Evolutionary conservation across 177 flowering plant genomes (phyloP), one percentile per base, ranked within the genome.

Genomic region (Telopea speciosissima): DNA sequence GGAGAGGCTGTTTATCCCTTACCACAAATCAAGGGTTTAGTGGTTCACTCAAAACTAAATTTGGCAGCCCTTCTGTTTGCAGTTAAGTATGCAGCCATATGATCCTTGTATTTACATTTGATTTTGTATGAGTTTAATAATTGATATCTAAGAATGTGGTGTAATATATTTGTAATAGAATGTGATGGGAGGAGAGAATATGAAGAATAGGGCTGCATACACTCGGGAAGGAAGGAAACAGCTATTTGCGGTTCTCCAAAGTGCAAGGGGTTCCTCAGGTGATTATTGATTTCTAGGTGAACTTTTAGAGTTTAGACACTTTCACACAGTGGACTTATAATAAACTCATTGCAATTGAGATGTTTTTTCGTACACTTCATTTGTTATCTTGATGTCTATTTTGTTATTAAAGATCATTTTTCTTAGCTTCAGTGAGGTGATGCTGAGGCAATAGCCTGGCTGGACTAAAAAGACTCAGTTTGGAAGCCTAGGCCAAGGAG

Each of bases 251-350:
- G 97, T 96, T 80, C 79, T 96, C 74, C 99, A 96, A 84, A 89
- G 88, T 86, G 99, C 98, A 14, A 85, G 97, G 79, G 99, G 99
- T 79, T 93, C 99, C 71, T 89, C 99, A 89, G 99, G 99, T 95
- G 76, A 65, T 11, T 69, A 28, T 73, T 33, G 26, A 12, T 45
- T 42, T 59, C 36, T 62, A 21, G 22, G 22, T 14, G 58, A 58
- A 19, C n/a, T n/a, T n/a, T n/a, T n/a, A n/a, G n/a, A n/a, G n/a
- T n/a, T n/a, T n/a, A n/a, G n/a, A n/a, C n/a, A n/a, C n/a, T n/a
- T n/a, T n/a, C n/a, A n/a, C n/a, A n/a, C n/a, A n/a, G n/a, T n/a
- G n/a, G n/a, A n/a, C n/a, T n/a, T 16, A 49, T 49, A 49, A 49
- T 11, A 3, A 11, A 13, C 0, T 49, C 13, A 1, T 49, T 13